Evolutionary conservation across 2,329 filamentous ascomycete species (phyloP).

Genomic region (Rhytidhysteron rufulum): DNA sequence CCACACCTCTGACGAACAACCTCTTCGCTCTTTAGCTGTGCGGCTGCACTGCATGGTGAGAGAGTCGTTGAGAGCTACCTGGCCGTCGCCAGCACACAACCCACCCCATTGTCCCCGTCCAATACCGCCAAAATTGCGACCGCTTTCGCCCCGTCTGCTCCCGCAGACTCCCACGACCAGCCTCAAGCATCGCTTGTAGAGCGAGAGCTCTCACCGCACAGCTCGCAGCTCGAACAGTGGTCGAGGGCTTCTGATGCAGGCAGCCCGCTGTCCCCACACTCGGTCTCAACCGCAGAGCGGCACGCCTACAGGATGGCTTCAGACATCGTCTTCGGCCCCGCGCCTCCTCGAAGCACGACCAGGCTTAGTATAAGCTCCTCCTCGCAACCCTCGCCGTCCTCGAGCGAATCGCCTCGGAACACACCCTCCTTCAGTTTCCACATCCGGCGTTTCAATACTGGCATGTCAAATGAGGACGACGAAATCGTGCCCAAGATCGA

Average conservation of each 20-base stretch:
- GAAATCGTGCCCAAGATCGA: slow-evolving; percentile 52
- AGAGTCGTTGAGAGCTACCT: neutral
- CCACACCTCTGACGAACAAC: neutral
- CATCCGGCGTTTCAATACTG: slow-evolving; percentile 20
- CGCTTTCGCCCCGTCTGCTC: neutral
- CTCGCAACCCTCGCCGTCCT: slow-evolving; percentile 37
- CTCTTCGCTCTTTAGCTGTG: neutral
- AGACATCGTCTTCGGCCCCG: slow-evolving; percentile 30
- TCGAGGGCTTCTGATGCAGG: slow-evolving; percentile 2
- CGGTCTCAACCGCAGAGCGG: slow-evolving; percentile 1
- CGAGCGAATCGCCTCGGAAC: slow-evolving; percentile 36
- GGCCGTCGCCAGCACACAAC: neutral
- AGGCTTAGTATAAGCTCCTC: slow-evolving; percentile 39
- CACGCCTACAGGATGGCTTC: slow-evolving; percentile 29
- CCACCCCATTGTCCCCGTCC: slow-evolving; percentile 8
- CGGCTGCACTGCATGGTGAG: slow-evolving; percentile 1
- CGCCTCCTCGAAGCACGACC: slow-evolving; percentile 26
- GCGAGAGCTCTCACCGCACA: neutral
- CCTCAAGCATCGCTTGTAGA: slow-evolving; percentile 2
- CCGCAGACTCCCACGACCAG: slow-evolving; percentile 3
- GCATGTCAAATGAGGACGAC: slow-evolving; percentile 22
- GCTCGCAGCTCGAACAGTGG: slow-evolving; percentile 3
- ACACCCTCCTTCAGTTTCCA: slow-evolving; percentile 32
- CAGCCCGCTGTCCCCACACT: neutral
- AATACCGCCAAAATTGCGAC: slow-evolving; percentile 6